Evolutionary conservation across 2,329 filamentous ascomycete species (phyloP).

Genomic region (Penicillium sp.): DNA sequence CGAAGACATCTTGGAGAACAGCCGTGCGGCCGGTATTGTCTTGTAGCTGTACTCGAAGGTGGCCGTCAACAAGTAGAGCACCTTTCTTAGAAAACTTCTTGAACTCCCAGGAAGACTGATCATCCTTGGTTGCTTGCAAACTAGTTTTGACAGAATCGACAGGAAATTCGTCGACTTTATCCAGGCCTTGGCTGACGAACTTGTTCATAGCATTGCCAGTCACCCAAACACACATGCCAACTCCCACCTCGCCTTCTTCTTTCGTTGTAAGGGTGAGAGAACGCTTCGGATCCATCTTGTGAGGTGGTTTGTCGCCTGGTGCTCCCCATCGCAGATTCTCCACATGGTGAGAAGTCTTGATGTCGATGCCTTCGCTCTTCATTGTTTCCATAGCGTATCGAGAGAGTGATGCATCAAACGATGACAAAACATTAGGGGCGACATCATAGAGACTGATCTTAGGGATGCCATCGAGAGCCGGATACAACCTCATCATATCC

Average conservation of each 20-base stretch:
- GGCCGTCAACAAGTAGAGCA: slow-evolving; percentile 57
- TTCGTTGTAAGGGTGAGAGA: slow-evolving; percentile 55
- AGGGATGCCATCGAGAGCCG: slow-evolving; percentile 51
- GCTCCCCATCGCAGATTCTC: slow-evolving; percentile 53
- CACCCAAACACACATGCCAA: slow-evolving; percentile 63
- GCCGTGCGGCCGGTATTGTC: slow-evolving; percentile 37
- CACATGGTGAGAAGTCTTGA: slow-evolving; percentile 61
- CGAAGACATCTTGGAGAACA: slow-evolving; percentile 55
- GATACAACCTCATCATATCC: slow-evolving; percentile 56
- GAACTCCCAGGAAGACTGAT: slow-evolving; percentile 47
- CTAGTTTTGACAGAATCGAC: slow-evolving; percentile 27
- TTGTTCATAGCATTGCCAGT: slow-evolving; percentile 41
- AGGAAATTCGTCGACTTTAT: slow-evolving; percentile 36
- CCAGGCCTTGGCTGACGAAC: slow-evolving; percentile 30
- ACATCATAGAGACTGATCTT: slow-evolving; percentile 63
- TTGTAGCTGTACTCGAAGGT: slow-evolving; percentile 57
- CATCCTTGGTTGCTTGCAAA: slow-evolving; percentile 6
- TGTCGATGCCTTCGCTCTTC: slow-evolving; percentile 55
- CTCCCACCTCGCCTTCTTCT: slow-evolving; percentile 59
- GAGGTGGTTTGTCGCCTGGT: slow-evolving; percentile 40
- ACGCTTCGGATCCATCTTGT: slow-evolving; percentile 45
- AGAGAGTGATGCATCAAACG: slow-evolving; percentile 60
- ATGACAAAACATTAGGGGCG: slow-evolving; percentile 59
- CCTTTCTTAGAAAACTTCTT: slow-evolving; percentile 50
- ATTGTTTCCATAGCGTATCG: slow-evolving; percentile 60